Conservation (phyloP, 345 rosid genomes). For the Streptanthus diversifolius region DNA sequence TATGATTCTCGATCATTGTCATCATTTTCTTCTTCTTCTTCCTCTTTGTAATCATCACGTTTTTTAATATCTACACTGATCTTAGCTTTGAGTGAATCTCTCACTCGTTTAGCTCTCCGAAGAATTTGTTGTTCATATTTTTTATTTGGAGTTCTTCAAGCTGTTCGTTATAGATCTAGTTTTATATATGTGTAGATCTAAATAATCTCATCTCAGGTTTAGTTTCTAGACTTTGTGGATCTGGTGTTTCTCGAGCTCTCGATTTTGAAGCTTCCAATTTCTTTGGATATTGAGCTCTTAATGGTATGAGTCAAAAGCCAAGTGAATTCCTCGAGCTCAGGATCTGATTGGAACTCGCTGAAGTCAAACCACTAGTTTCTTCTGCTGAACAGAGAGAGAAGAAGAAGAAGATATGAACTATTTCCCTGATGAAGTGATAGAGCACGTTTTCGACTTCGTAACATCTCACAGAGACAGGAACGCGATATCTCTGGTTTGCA, state of each 20-base stretch:
- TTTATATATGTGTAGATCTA: conserved; percentile 3
- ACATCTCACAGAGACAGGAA: conserved; percentile 73
- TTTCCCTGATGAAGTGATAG: conserved; percentile 92
- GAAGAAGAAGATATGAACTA: conserved; percentile 57
- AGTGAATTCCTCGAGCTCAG: neutral
- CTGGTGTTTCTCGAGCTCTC: neutral
- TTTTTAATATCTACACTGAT: conserved; percentile 13
- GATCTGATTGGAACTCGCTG: neutral
- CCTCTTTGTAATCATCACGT: conserved; percentile 20
- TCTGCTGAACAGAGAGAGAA: neutral
- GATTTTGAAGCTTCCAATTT: neutral
- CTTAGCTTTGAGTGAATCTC: conserved; percentile 10
- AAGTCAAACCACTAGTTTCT: neutral
- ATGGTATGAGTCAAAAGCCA: neutral
- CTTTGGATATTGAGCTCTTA: neutral
- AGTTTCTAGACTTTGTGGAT: neutral
- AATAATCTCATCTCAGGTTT: neutral
- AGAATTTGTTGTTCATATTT: neutral
- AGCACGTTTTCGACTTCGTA: conserved; percentile 75
- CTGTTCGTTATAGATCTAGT: neutral
- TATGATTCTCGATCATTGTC: conserved; percentile 32
- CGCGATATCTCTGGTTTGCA: conserved; percentile 81
- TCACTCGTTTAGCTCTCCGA: conserved; percentile 4
- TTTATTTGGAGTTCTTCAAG: conserved; percentile 15
- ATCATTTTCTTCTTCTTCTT: conserved; percentile 1